Evolutionary conservation across 805 yeast genomes (phyloP), one percentile per base, ranked within the genome.

Genomic region (Candida krabiensis): DNA sequence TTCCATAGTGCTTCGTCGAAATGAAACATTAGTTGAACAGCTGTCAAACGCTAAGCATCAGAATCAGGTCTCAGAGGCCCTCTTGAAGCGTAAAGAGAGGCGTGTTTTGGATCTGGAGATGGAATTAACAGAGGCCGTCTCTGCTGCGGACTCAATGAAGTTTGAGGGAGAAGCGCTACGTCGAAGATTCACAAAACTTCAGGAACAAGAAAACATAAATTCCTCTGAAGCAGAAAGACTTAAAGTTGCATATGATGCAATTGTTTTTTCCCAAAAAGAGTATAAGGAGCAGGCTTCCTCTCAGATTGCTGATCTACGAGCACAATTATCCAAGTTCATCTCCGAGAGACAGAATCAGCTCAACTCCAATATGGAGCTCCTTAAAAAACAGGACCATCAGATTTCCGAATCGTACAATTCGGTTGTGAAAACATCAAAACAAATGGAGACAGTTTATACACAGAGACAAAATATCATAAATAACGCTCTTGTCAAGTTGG

Each of bases 31-130:
- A 37, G 70, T 78, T 24, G 87, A 81, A 50, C 85, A 80, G 58
- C 60, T 81, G 43, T 78, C 87, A 21, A 80, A 80, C 46, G 67
- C 84, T 26, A 83, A 83, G 58, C 90, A 84, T 57, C 91, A 87
- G 52, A 82, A 82, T 50, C 89, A 85, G 46, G 82, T 82, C 66
- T 69, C 83, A 29, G 81, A 75, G 51, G 79, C 88, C 1, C 63
- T 85, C 45, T 62, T 86, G 41, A 77, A 74, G 44, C 67, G 95
- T 36, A 84, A 85, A 52, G 88, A 84, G 50, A 69, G 90, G 35
- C 67, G 86, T 37, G 73, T 85, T 18, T 52, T 66, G 21, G 91
- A 83, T 47, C 62, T 86, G 50, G 95, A 87, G 56, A 66, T 62
- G 28, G 79, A 77, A 47, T 59, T 73, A 40, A 69, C 70, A 37